Evolutionary conservation across 164 flowering plant genomes (phyloP).

Genomic region (Chimonanthus salicifolius): DNA sequence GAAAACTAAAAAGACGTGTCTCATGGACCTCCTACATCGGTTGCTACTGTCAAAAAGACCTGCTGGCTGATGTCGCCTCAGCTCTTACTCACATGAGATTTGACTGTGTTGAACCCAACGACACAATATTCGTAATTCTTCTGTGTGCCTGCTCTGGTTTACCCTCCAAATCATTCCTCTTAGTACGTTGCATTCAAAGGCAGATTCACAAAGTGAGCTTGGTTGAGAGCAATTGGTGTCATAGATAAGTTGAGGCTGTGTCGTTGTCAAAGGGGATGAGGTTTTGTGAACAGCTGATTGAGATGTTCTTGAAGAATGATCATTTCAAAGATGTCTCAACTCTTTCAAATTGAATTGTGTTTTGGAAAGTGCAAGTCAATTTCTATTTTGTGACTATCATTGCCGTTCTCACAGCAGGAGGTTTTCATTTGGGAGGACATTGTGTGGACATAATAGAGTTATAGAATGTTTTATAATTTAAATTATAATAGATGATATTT

Average conservation of each 20-base stretch:
- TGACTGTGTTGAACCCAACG: slow-evolving; percentile 8
- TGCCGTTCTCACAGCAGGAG: slow-evolving; percentile 1
- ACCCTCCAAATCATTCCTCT: neutral
- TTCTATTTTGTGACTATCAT: slow-evolving; percentile 7
- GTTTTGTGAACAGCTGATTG: slow-evolving; percentile 12
- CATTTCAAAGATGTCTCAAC: slow-evolving; percentile 6
- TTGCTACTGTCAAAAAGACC: slow-evolving; percentile 8
- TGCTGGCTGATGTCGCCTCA: neutral
- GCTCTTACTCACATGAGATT: neutral
- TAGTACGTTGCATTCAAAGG: slow-evolving; percentile 4
- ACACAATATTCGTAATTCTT: slow-evolving; percentile 2
- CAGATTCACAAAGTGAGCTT: slow-evolving; percentile 1
- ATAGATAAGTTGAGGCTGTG: slow-evolving; percentile 3
- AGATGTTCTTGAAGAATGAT: slow-evolving; percentile 9
- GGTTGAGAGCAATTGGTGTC: neutral
- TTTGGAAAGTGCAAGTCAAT: slow-evolving; percentile 11
- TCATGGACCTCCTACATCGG: slow-evolving; percentile 12
- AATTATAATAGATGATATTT: too few relatives aligned
- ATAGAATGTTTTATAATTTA: too few relatives aligned
- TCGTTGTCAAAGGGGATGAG: slow-evolving; percentile 6
- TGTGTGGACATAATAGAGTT: too few relatives aligned
- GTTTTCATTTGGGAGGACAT: too few relatives aligned
- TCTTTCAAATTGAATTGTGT: neutral
- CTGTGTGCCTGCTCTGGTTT: slow-evolving; percentile 8
- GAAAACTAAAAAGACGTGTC: slow-evolving; percentile 4